phyloP scores from a whole-genome alignment of 805 yeast species.

The Pichia paraexigua region DNA sequence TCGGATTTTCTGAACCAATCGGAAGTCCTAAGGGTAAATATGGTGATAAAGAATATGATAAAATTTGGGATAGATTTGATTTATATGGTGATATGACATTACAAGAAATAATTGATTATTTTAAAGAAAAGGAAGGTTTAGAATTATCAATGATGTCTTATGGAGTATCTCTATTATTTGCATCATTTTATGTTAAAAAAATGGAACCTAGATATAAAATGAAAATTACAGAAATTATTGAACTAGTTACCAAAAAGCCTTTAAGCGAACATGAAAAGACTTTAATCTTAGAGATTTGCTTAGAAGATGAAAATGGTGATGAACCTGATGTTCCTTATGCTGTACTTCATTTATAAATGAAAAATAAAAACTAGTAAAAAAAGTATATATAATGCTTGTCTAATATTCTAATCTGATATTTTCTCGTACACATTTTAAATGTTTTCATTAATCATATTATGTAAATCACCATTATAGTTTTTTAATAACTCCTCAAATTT shows the following conservation, averaged over 20 bases:
- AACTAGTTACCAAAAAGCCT: constrained; percentile 78
- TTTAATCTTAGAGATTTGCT: constrained; percentile 81
- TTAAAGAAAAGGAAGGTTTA: constrained; percentile 75
- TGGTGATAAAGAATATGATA: constrained; percentile 71
- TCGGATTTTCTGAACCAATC: constrained; percentile 95
- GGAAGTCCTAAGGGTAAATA: constrained; percentile 77
- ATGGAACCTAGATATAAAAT: constrained; percentile 64
- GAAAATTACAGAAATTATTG: constrained; percentile 68
- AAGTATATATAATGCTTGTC: background rate
- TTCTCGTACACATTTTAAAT: background rate
- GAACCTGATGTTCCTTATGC: constrained; percentile 94
- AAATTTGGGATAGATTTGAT: constrained; percentile 93
- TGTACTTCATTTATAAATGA: constrained; percentile 42
- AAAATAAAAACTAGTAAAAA: no score
- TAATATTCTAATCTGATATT: no score
- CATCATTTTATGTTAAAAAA: constrained; percentile 90
- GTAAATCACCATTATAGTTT: constrained; percentile 8
- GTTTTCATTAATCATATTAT: constrained; percentile 2
- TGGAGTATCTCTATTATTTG: constrained; percentile 83
- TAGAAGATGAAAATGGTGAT: constrained; percentile 87
- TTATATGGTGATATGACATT: constrained; percentile 63
- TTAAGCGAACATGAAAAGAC: constrained; percentile 66
- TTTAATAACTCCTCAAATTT: constrained; percentile 11
- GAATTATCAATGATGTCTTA: constrained; percentile 87
- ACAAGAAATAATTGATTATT: constrained; percentile 32